Percentiles rank a stretch among this genome's conserved stretches.
Evolutionary conservation across 2,329 filamentous ascomycete genomes (phyloP).

Genomic region (Stagonosporopsis cucurbitacearum): DNA sequence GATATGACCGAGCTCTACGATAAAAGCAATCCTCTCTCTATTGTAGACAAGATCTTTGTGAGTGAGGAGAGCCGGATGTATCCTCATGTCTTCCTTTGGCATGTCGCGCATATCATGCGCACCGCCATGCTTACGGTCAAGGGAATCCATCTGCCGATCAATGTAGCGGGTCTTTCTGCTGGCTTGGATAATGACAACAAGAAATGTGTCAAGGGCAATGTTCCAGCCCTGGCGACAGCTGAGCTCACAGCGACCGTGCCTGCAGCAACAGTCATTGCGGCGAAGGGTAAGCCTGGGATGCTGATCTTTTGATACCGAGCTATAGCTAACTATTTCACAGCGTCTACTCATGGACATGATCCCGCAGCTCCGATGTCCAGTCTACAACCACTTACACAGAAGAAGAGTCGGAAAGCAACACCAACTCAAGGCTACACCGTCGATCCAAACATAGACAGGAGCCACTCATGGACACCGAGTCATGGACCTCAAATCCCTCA

Average conservation of each 20-base stretch:
- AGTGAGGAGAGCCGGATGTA: constrained; percentile 29
- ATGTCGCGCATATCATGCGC: constrained; percentile 36
- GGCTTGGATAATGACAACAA: not conserved
- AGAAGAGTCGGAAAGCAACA: not conserved
- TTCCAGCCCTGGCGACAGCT: not conserved
- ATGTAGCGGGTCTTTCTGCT: not conserved
- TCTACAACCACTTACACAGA: not conserved
- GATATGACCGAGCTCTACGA: constrained; percentile 28
- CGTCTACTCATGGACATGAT: not conserved
- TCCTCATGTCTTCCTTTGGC: constrained; percentile 41
- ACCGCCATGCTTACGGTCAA: constrained; percentile 17
- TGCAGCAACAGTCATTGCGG: not conserved
- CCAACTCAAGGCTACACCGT: not conserved
- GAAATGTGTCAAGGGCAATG: not conserved
- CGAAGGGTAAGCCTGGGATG: constrained; percentile 21
- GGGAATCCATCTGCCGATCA: not conserved
- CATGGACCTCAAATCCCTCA: constrained; percentile 1
- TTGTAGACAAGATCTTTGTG: constrained; percentile 41
- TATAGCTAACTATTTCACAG: constrained; percentile 22
- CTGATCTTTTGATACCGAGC: not conserved
- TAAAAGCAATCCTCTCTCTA: constrained; percentile 22
- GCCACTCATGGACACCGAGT: constrained; percentile 8
- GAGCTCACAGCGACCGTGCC: not conserved
- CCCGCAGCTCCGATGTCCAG: not conserved
- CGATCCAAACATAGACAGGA: not conserved